Evolutionary conservation across 306 rosid species (phyloP).

Genomic region (Cucurbita ficifolia): DNA sequence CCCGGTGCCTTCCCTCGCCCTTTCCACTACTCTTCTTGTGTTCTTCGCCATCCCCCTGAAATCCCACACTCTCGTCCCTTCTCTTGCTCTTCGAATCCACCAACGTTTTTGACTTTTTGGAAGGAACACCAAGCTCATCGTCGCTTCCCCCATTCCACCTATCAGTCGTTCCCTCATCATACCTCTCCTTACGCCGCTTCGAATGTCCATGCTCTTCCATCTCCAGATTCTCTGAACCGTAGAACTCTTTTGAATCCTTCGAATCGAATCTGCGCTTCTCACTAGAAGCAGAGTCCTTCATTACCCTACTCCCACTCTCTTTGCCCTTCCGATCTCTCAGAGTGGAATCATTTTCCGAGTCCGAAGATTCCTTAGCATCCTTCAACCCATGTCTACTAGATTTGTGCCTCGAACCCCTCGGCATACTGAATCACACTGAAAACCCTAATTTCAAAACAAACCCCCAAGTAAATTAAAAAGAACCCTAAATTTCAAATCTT

Average conservation of each 20-base stretch:
- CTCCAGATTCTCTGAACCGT: conserved; percentile 48
- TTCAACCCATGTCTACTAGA: conserved; percentile 81
- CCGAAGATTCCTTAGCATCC: conserved; percentile 72
- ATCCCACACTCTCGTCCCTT: conserved; percentile 55
- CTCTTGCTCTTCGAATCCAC: conserved; percentile 70
- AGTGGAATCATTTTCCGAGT: conserved; percentile 68
- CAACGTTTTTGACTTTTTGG: conserved; percentile 41
- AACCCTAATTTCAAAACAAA: conserved; percentile 20
- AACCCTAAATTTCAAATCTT: conserved; percentile 14
- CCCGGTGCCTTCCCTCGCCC: conserved; percentile 71
- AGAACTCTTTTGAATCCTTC: conserved; percentile 42
- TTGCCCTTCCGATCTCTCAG: conserved; percentile 70
- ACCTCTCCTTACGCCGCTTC: conserved; percentile 69
- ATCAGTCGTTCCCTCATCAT: conserved; percentile 49
- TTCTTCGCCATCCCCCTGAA: conserved; percentile 55
- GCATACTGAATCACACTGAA: conserved; percentile 40
- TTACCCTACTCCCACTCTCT: conserved; percentile 45
- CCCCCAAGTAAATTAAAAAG: background rate
- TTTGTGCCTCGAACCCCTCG: conserved; percentile 92
- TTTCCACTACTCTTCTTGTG: conserved; percentile 58
- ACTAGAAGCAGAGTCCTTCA: conserved; percentile 37
- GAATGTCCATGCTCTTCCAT: conserved; percentile 54
- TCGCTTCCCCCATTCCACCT: conserved; percentile 95
- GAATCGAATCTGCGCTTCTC: conserved; percentile 81
- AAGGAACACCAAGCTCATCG: conserved; percentile 44